Base-by-base conservation (phyloP, 2,329 filamentous ascomycete species). In the Aspergillus hiratsukae region DNA sequence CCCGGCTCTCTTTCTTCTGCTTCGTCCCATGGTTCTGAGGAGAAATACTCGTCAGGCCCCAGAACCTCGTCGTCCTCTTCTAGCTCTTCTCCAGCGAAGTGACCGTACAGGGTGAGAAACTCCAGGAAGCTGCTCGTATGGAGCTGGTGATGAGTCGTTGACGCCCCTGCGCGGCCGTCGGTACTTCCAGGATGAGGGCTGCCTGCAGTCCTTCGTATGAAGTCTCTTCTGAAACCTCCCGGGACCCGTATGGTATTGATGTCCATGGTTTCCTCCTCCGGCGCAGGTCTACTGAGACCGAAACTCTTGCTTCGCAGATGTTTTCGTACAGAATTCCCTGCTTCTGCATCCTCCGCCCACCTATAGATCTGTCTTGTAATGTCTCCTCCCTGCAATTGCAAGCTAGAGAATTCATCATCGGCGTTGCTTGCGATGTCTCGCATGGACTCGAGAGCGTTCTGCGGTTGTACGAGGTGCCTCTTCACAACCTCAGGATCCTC, bases 1-100 rank as follows among this genome's bases (percentile, higher is more conserved):
- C 91, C 90, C n/a, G 88, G 87, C 64, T 93, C 89, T 60, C 84
- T 85, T 85, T 63, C 84, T 83, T 58, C 74, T 76, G 43, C 80
- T 78, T 60, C 72, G 52, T 86, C 84, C 57, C 87, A 86, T 23
- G 85, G 81, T 64, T 89, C 89, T 0, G 90, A 92, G 7, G 87
- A 88, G 71, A 97, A 97, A 74, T 96, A 97, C 69, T 97, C 93
- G 71, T 95, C 89, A 1, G 91, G 90, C 4, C 83, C 85, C 14
- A 96, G 79, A 1, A 87, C 90, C 72, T 97, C 93, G 65, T 97
- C 94, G 65, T 97, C 94, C 74, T 99, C 94, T 72, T 97, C 92
- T 11, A 99, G 82, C 70, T 96, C 89, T 74, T 99, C 94, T 75
- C 94, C 94, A 1, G 94, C 94, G 71, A 99, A 99, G 76, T 99